Evolutionary conservation across 176 grass and related monocot genomes (phyloP), one percentile per base, ranked within the genome.

Genomic region (Aegilops umbellulata): DNA sequence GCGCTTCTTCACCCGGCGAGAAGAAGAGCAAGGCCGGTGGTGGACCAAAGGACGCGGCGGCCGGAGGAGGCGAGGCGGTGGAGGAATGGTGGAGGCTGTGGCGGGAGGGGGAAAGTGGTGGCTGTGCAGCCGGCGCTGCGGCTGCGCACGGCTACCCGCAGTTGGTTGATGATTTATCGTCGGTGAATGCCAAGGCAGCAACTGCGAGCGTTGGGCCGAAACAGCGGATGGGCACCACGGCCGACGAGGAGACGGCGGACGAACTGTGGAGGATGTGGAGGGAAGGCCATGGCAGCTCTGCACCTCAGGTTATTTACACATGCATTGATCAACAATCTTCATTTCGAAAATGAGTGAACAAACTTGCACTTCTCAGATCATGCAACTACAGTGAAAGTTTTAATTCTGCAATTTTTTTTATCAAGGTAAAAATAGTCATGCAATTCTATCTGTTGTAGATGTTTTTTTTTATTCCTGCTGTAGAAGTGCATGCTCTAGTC

Each of bases 51-150:
- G 63, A 65, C 7, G 55, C 55, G 26, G 1, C 15, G 44, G 10
- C 1, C 3, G 74, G 0, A 29, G 74, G 0, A 29, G 75, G 77
- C 14, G 58, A 64, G 19, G 23, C 36, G 60, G n/a, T 39, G n/a
- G 77, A 80, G 35, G 77, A 80, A 25, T 42, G 77, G 77, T 80
- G 77, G 77, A 80, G 62, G 60, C 14, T 61, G 38, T 80, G 61
- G 78, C 14, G 38, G 5, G 78, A 80, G 38, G 61, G 36, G 60
- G 60, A 66, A 30, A 64, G 61, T 1, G 38, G 77, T 9, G 31
- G n/a, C 14, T 17, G 7, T 2, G 25, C 42, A 58, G 55, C 19
- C 55, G 55, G 20, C 3, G 42, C 72, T 8, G 55, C 77, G 34
- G 74, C 74, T 0, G 46, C 46, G 74, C 4, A 55, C 46, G 74